Evolutionary conservation across 768 basidiomycete genomes (phyloP).

Genomic region (Agaricus subrufescens): DNA sequence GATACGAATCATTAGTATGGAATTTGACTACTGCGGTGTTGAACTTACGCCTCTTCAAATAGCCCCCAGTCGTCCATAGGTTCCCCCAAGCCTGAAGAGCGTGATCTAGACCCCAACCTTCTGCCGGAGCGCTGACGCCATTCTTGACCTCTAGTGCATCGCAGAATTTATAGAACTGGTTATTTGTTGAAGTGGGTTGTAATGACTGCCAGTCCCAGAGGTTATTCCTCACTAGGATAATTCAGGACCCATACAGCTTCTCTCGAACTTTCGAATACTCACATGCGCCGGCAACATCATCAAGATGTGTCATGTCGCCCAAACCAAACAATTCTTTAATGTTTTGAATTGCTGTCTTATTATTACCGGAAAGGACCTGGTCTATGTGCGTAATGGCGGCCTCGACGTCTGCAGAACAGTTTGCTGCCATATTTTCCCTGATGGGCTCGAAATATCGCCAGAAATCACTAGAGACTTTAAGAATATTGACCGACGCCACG

Average conservation of each 20-base stretch:
- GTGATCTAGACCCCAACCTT: conserved; percentile 60
- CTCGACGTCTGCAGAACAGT: conserved; percentile 72
- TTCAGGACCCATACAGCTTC: conserved; percentile 35
- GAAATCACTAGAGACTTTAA: conserved; percentile 37
- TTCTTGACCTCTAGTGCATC: conserved; percentile 65
- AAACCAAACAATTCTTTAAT: conserved; percentile 61
- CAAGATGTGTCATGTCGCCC: conserved; percentile 49
- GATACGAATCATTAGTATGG: neutral
- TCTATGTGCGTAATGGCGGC: conserved; percentile 61
- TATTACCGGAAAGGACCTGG: conserved; percentile 41
- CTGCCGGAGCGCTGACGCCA: conserved; percentile 41
- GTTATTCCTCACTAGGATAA: conserved; percentile 44
- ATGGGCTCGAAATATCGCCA: conserved; percentile 76
- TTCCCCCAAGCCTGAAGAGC: conserved; percentile 57
- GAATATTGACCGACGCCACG: neutral
- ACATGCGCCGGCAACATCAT: conserved; percentile 64
- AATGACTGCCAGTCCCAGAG: conserved; percentile 69
- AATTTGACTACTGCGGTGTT: neutral
- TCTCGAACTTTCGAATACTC: conserved; percentile 11
- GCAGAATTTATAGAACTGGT: conserved; percentile 56
- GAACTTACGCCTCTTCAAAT: conserved; percentile 34
- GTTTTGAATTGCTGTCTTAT: conserved; percentile 41
- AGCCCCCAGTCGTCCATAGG: conserved; percentile 51
- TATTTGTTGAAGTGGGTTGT: conserved; percentile 44
- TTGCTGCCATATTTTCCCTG: conserved; percentile 59